Evolutionary conservation across 495 filamentous ascomycete species (phyloP), one percentile per base, ranked within the genome.

Genomic region (Talaromyces thailandensis): DNA sequence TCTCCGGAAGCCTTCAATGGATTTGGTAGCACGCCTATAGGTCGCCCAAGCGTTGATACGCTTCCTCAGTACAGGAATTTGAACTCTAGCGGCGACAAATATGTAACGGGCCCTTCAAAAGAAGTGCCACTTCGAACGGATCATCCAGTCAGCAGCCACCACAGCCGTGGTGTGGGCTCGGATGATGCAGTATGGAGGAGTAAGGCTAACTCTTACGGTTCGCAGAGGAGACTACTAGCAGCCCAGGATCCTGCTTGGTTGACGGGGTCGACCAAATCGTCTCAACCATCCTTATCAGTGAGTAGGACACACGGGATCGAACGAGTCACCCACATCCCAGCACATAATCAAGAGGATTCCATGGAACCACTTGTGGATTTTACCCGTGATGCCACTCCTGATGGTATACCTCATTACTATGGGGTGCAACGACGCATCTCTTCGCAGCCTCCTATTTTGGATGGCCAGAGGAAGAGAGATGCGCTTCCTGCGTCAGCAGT

Each of bases 401-500:
- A 31, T 11, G 31, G n/a, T 61, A 16, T 28, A 31, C 59, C 25
- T 31, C n/a, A 21, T 4, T 52, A 28, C 26, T 28, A 32, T 61
- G 26, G 26, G 18, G 7, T 16, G n/a, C 59, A 52, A 28, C 43
- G 40, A 7, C 59, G 59, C 6, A 24, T 48, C 40, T 31, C 40
- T 61, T 61, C 59, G 16, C 59, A 51, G 24, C 26, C 26, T 51
- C 43, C 59, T 9, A 9, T 50, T 7, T 35, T 32, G 2, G 59
- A 31, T 32, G 23, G 32, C 4, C 59, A 61, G 43, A 61, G 43
- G 23, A 61, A 61, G 58, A 61, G 29, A 61, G 59, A 61, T 25
- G 11, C n/a, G 11, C 59, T 61, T n/a, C 45, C 59, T 32, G 59
- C 43, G 8, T 61, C 59, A 50, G 45, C 59, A 31, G 28, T 61